Evolutionary conservation across 1,284 basidiomycete genomes (phyloP), one percentile per base, ranked within the genome.

Genomic region (Rhodotorula glutinis): DNA sequence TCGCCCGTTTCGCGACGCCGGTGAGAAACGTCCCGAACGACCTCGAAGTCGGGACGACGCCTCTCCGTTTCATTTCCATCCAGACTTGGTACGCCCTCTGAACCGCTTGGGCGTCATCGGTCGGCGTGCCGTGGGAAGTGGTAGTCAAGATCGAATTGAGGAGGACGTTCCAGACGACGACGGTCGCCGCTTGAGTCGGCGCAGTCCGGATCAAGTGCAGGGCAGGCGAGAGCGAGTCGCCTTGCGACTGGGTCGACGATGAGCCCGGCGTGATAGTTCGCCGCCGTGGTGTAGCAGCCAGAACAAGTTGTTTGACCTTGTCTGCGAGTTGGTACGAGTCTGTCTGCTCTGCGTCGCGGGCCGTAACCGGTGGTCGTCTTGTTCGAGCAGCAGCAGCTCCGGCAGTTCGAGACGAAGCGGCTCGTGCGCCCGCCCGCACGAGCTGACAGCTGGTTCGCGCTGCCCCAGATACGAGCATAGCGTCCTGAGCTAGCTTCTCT

Each of bases 81-180:
- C 72, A 73, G 19, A 66, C 38, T 13, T 66, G 57, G 44, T 55
- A 74, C 30, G 64, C 65, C 21, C 54, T 53, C 9, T n/a, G 53
- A 44, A 54, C 54, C 9, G 27, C 5, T 38, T 29, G 46, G 11
- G 53, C 19, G 14, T 57, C 64, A 17, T 21, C 40, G 38, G n/a
- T 55, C 33, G 40, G 33, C 5, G 13, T 25, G 4, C 38, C 23
- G 53, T 67, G 19, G 13, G 60, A 41, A 52, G 71, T 49, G 43
- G 73, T 46, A 21, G 57, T 25, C 40, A 72, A 47, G 44, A 72
- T 30, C 30, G 57, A 23, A 53, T 72, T 63, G 44, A 75, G 65
- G 47, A 75, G 57, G 33, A 66, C 61, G 55, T 74, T 75, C 74
- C 74, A 75, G n/a, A 71, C 70, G 27, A 74, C 73, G 29, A 72